Conservation (phyloP, 2,329 filamentous ascomycete genomes). For the Fusarium nisikadoi region DNA sequence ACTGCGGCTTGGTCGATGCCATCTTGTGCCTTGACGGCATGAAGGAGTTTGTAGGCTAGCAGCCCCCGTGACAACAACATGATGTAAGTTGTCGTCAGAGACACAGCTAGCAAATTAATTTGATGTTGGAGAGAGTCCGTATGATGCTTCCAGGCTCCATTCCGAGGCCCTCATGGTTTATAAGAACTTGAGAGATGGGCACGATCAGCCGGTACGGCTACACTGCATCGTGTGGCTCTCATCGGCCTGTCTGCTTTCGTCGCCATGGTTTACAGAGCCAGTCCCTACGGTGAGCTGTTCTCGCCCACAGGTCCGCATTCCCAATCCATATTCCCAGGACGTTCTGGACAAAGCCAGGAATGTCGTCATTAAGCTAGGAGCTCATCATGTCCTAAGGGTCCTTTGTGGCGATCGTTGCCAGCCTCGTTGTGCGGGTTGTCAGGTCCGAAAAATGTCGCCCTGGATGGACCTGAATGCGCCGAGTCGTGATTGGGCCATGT, state of each 20-base stretch:
- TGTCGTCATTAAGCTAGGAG: slow-evolving; percentile 26
- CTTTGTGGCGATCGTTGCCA: slow-evolving; percentile 5
- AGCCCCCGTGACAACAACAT: slow-evolving; percentile 39
- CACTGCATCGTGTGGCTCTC: slow-evolving; percentile 12
- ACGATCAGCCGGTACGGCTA: not conserved
- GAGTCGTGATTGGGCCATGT: slow-evolving; percentile 18
- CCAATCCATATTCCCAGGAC: slow-evolving; percentile 11
- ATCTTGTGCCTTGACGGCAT: slow-evolving; percentile 24
- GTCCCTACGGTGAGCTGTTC: slow-evolving; percentile 16
- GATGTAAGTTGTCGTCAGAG: slow-evolving; percentile 29
- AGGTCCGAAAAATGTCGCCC: slow-evolving; percentile 34
- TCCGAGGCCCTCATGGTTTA: slow-evolving; percentile 14
- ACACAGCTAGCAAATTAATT: slow-evolving; percentile 21
- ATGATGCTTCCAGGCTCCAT: not conserved
- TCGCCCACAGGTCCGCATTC: slow-evolving; percentile 31
- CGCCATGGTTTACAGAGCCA: slow-evolving; percentile 14
- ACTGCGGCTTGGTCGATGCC: slow-evolving; percentile 20
- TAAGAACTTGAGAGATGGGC: slow-evolving; percentile 8
- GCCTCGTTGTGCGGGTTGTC: not conserved
- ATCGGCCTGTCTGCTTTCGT: slow-evolving; percentile 29
- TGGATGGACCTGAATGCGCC: slow-evolving; percentile 20
- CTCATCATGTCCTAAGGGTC: not conserved
- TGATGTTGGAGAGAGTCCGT: slow-evolving; percentile 11
- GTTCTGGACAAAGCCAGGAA: slow-evolving; percentile 24
- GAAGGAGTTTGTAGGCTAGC: slow-evolving; percentile 32